A percentile compares a stretch with the other conserved stretches of the same genome.
Conservation (phyloP, 257 asterid genomes). For the Nemophila menziesii region DNA sequence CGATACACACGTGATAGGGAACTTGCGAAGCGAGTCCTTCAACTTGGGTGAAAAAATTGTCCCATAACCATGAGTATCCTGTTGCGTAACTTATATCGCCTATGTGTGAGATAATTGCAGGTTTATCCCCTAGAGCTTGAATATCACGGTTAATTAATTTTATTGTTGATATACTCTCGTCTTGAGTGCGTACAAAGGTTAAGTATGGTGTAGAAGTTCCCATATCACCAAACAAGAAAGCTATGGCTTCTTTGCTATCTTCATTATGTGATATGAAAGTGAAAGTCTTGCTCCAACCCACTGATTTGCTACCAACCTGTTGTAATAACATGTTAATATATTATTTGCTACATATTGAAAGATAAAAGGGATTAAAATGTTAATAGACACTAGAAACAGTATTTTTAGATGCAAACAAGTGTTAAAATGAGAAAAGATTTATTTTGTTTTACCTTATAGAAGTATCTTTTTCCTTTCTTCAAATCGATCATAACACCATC, state of each 20-base stretch:
- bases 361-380: too few species aligned
- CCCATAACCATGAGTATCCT: constrained; percentile 96
- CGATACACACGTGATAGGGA: constrained; percentile 87
- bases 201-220: constrained; percentile 82
- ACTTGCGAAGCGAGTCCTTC: constrained; percentile 68
- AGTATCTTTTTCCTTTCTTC: constrained; percentile 53
- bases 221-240: constrained; percentile 94
- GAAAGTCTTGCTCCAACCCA: constrained; percentile 63
- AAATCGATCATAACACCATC: constrained; percentile 63
- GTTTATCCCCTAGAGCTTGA: constrained; percentile 66
- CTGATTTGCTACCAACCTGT: constrained; percentile 78
- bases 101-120: constrained; percentile 72
- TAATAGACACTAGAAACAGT: too few species aligned
- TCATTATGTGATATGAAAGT: constrained; percentile 52
- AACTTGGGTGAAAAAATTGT: constrained; percentile 68
- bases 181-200: constrained; percentile 59
- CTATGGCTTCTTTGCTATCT: constrained; percentile 49
- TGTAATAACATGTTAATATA: background rate
- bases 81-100: constrained; percentile 97
- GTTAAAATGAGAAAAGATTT: background rate
- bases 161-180: constrained; percentile 64
- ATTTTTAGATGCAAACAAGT: background rate
- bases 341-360: too few species aligned
- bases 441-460: constrained; percentile 42
- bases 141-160: constrained; percentile 81